Evolutionary conservation across 2,329 filamentous ascomycete genomes (phyloP).

Genomic region (Penicillium sp.): DNA sequence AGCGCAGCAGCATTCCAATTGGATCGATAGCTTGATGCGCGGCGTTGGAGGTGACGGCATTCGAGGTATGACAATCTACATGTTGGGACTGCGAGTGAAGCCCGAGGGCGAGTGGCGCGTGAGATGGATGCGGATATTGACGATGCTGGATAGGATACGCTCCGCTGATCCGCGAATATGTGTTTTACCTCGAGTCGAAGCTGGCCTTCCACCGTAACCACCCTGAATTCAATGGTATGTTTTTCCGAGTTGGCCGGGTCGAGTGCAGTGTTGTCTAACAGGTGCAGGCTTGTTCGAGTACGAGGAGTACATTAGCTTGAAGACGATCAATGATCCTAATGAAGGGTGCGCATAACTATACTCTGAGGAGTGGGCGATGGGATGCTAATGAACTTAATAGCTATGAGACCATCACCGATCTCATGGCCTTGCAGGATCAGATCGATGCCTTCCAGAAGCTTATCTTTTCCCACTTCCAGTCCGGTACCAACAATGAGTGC

Average conservation of each 20-base stretch:
- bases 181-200: conserved; percentile 91
- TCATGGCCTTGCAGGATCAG: conserved; percentile 96
- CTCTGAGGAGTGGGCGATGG: background rate
- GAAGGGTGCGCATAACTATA: conserved; percentile 65
- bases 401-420: conserved; percentile 90
- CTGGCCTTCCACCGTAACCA: conserved; percentile 95
- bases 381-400: conserved; percentile 35
- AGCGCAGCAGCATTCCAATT: conserved; percentile 80
- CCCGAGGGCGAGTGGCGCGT: background rate
- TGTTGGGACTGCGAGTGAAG: background rate
- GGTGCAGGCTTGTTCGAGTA: conserved; percentile 82
- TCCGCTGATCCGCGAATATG: conserved; percentile 92
- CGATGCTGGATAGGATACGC: conserved; percentile 62
- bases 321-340: conserved; percentile 97
- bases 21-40: conserved; percentile 89
- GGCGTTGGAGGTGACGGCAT: conserved; percentile 80
- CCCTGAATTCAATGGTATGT: conserved; percentile 86
- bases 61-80: conserved; percentile 55
- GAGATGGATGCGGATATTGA: conserved; percentile 9
- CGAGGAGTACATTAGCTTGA: conserved; percentile 96
- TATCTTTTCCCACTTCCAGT: conserved; percentile 94
- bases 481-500: conserved; percentile 91
- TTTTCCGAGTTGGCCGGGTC: background rate
- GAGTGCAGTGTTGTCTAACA: conserved; percentile 10
- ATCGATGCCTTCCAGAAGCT: conserved; percentile 98